Conservation (phyloP, 192 early-diverging fungal genomes). For the Umbelopsis sp. region DNA sequence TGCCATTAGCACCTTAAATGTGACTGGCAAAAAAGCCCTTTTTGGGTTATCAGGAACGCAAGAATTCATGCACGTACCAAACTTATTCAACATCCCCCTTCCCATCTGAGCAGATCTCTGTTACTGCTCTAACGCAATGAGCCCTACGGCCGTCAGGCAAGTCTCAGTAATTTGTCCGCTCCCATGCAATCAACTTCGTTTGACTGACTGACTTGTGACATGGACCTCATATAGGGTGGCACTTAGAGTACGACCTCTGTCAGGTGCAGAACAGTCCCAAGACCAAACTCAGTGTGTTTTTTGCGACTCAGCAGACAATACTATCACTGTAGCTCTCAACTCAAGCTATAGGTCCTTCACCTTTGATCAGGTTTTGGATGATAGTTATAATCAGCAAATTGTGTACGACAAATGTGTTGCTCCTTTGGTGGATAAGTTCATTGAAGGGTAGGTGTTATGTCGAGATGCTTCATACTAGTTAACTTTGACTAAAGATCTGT, state of each 20-base stretch:
- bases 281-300: slow-evolving; percentile 64
- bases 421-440: slow-evolving; percentile 65
- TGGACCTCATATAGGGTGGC: slow-evolving; percentile 60
- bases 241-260: slow-evolving; percentile 78
- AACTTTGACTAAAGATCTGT: not conserved
- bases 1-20: too few species aligned
- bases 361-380: slow-evolving; percentile 72
- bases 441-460: slow-evolving; percentile 64
- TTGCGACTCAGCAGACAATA: slow-evolving; percentile 61
- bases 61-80: too few species aligned
- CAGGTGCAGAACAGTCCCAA: slow-evolving; percentile 70
- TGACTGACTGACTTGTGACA: slow-evolving; percentile 5
- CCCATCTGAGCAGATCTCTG: slow-evolving; percentile 6
- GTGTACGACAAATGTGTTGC: slow-evolving; percentile 64
- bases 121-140: slow-evolving; percentile 23
- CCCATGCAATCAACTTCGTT: not conserved
- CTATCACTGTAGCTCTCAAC: slow-evolving; percentile 63
- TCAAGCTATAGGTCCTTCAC: slow-evolving; percentile 57
- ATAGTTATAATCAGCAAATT: slow-evolving; percentile 50
- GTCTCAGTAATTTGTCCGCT: not conserved
- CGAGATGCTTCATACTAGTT: not conserved
- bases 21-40: too few species aligned
- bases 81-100: not conserved
- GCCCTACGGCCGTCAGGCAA: slow-evolving; percentile 40
- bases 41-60: too few species aligned